These are phyloP conservation scores for Pulveroboletus sp. DNA, from an alignment of 768 basidiomycete species.

Conservation along the genomic window DNA sequence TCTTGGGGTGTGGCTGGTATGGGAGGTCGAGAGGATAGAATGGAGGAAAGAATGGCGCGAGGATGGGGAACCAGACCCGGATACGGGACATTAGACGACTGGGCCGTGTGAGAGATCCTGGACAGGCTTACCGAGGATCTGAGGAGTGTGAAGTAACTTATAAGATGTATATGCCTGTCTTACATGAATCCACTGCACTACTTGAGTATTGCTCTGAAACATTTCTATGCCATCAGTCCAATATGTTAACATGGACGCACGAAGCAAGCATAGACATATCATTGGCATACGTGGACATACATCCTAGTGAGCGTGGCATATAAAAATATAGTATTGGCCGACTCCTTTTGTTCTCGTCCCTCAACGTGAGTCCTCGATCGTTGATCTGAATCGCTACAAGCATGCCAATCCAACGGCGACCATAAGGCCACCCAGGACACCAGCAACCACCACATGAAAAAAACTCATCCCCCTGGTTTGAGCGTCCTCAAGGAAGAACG, in stretches of 20 bases:
- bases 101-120: constrained; percentile 39
- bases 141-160: constrained; percentile 9
- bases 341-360: background rate
- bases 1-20: constrained; percentile 18
- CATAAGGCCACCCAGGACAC: constrained; percentile 28
- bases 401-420: constrained; percentile 28
- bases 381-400: constrained; percentile 28
- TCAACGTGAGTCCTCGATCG: background rate
- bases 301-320: constrained; percentile 9
- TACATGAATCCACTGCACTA: background rate
- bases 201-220: background rate
- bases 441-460: constrained; percentile 32
- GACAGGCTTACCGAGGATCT: background rate
- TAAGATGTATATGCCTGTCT: constrained; percentile 1
- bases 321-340: constrained; percentile 4
- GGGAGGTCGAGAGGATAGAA: constrained; percentile 40
- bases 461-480: constrained; percentile 20
- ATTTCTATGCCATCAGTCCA: background rate
- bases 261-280: constrained; percentile 11
- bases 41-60: constrained; percentile 50
- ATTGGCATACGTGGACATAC: constrained; percentile 10
- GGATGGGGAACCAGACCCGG: constrained; percentile 43
- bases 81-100: constrained; percentile 47
- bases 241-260: too few species aligned
- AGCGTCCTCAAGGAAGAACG: constrained; percentile 19